Evolutionary conservation across 768 basidiomycete species (phyloP).

Genomic region (Pulveroboletus sp.): DNA sequence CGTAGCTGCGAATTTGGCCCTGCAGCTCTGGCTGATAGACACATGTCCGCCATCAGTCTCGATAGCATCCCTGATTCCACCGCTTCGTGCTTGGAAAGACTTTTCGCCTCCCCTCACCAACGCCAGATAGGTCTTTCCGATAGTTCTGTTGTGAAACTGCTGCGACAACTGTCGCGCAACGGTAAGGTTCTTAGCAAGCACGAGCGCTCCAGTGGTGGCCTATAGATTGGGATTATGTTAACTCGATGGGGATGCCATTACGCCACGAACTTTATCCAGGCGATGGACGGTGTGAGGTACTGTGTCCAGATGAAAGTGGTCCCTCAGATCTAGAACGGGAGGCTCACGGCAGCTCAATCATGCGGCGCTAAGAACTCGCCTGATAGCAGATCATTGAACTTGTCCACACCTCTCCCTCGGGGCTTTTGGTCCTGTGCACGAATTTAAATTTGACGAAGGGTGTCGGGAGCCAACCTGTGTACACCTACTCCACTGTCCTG

Average conservation of each 20-base stretch:
- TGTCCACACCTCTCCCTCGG: constrained; percentile 24
- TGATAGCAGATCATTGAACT: constrained; percentile 35
- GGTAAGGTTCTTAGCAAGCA: constrained; percentile 45
- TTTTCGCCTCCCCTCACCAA: constrained; percentile 51
- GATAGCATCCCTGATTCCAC: constrained; percentile 44
- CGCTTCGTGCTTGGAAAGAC: constrained; percentile 36
- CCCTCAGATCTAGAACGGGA: constrained; percentile 24
- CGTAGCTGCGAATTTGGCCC: constrained; percentile 31
- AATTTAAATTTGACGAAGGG: background rate
- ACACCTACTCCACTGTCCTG: constrained; percentile 20
- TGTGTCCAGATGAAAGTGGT: constrained; percentile 29
- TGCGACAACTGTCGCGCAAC: constrained; percentile 45
- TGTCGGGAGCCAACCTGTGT: constrained; percentile 1
- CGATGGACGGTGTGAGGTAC: constrained; percentile 56
- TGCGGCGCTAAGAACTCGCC: constrained; percentile 23
- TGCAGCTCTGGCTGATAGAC: constrained; percentile 26
- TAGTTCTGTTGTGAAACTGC: constrained; percentile 46
- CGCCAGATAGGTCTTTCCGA: constrained; percentile 61
- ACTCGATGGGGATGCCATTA: background rate
- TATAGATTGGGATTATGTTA: constrained; percentile 19
- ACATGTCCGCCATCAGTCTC: constrained; percentile 42
- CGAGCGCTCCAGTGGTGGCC: constrained; percentile 59
- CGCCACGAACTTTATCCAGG: constrained; percentile 52
- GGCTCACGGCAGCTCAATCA: constrained; percentile 1
- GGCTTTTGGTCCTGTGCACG: constrained; percentile 15